Conservation (phyloP, 768 basidiomycete genomes). For the Tephrocybe sp. region DNA sequence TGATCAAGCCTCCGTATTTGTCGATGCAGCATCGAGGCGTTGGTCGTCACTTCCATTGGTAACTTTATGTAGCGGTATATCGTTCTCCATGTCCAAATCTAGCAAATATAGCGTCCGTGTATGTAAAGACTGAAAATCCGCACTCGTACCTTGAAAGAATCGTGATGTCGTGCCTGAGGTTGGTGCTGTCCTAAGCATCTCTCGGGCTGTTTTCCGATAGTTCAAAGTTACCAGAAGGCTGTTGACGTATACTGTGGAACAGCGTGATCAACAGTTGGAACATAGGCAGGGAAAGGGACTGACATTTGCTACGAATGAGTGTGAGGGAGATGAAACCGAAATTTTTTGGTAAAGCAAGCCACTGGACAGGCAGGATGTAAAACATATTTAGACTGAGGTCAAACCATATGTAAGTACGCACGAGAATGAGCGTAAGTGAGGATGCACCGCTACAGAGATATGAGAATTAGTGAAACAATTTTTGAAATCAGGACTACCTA, state of each 20-base stretch:
- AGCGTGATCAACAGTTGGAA: neutral
- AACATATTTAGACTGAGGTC: neutral
- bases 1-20: no score
- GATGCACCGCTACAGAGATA: constrained; percentile 5
- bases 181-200: constrained; percentile 1
- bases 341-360: constrained; percentile 11
- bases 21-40: no score
- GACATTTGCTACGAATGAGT: constrained; percentile 11
- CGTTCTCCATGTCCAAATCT: constrained; percentile 2
- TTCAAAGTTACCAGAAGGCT: constrained; percentile 13
- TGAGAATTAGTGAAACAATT: neutral
- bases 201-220: constrained; percentile 8
- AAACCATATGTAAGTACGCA: neutral
- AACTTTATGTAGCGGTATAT: neutral
- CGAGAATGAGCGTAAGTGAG: constrained; percentile 10
- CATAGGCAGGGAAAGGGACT: neutral
- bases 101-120: neutral
- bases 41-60: no score
- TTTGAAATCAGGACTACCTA: constrained; percentile 1
- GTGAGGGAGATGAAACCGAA: constrained; percentile 14
- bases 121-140: no score
- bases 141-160: constrained; percentile 9
- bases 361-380: neutral
- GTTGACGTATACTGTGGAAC: constrained; percentile 8
- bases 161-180: constrained; percentile 7